These are phyloP conservation scores for Fusarium sp. DNA, from an alignment of 2,329 filamentous ascomycete species.

Conservation along the genomic window DNA sequence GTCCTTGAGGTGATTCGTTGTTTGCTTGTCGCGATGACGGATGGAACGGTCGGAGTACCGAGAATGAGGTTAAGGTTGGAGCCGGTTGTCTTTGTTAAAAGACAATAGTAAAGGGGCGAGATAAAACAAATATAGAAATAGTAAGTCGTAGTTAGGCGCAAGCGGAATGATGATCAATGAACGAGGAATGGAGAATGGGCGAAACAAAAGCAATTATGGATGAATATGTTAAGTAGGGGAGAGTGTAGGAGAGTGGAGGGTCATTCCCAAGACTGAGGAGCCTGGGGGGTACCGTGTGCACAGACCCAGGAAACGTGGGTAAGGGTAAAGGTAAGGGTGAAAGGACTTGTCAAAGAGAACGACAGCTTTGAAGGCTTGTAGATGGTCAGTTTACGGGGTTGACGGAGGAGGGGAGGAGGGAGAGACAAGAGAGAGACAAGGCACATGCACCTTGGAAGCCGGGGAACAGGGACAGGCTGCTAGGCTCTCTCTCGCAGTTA, in stretches of 20 bases:
- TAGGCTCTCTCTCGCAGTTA: not conserved
- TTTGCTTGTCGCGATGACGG: constrained; percentile 17
- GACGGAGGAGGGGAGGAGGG: not conserved
- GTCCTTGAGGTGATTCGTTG: constrained; percentile 11
- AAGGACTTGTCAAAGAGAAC: too few species aligned
- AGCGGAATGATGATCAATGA: constrained; percentile 5
- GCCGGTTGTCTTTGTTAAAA: constrained; percentile 1
- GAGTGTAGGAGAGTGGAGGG: constrained; percentile 19
- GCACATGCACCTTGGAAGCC: not conserved
- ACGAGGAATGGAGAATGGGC: not conserved
- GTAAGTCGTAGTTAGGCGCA: not conserved
- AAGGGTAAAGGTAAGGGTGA: constrained; percentile 14
- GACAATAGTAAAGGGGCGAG: not conserved
- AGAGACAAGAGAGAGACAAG: not conserved
- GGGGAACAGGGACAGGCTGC: not conserved
- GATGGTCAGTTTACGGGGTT: constrained; percentile 12
- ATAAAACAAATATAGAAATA: not conserved
- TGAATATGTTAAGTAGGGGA: constrained; percentile 26
- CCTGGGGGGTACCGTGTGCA: constrained; percentile 41
- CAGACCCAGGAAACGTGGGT: constrained; percentile 29
- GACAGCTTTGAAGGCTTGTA: not conserved
- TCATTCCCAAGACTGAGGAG: constrained; percentile 19
- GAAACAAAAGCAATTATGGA: constrained; percentile 26
- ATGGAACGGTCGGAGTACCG: not conserved
- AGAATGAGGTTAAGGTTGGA: constrained; percentile 1